Conservation (phyloP, 2,329 filamentous ascomycete species). For the Emericellopsis atlantica region DNA sequence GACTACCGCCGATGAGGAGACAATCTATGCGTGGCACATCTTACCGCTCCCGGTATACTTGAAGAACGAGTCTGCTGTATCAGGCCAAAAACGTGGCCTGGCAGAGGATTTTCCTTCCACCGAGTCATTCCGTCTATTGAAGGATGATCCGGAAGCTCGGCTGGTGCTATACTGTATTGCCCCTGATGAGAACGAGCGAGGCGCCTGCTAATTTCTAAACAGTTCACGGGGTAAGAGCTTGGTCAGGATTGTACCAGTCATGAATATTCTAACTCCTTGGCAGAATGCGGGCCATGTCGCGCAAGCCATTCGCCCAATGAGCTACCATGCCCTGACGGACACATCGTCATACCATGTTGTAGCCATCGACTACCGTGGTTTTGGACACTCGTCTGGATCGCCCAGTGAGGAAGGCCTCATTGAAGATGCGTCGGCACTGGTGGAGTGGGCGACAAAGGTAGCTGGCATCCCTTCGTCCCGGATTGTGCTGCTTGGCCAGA, state of each 20-base stretch:
- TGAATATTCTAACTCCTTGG: constrained; percentile 16
- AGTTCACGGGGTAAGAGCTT: constrained; percentile 46
- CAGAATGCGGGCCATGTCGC: constrained; percentile 80
- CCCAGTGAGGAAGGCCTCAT: constrained; percentile 76
- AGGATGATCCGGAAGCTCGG: constrained; percentile 47
- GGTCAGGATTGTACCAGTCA: no score
- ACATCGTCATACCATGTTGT: constrained; percentile 68
- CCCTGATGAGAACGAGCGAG: no score
- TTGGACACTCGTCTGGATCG: constrained; percentile 65
- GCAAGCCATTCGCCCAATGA: constrained; percentile 62
- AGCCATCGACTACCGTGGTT: constrained; percentile 86
- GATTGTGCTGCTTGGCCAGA: constrained; percentile 77
- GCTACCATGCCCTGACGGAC: constrained; percentile 65
- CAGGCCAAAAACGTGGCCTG: constrained; percentile 34
- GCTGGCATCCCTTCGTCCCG: constrained; percentile 54
- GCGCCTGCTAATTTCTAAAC: background rate
- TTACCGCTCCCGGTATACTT: constrained; percentile 67
- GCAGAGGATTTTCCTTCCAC: constrained; percentile 40
- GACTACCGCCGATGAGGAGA: constrained; percentile 60
- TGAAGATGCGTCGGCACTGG: constrained; percentile 59
- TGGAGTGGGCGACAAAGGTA: constrained; percentile 58
- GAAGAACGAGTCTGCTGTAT: constrained; percentile 53
- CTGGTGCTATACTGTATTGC: constrained; percentile 50
- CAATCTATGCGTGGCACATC: constrained; percentile 82
- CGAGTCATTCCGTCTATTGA: constrained; percentile 47